Conservation (phyloP, 192 early-diverging fungal genomes). For the Backusella parvicylindrica region DNA sequence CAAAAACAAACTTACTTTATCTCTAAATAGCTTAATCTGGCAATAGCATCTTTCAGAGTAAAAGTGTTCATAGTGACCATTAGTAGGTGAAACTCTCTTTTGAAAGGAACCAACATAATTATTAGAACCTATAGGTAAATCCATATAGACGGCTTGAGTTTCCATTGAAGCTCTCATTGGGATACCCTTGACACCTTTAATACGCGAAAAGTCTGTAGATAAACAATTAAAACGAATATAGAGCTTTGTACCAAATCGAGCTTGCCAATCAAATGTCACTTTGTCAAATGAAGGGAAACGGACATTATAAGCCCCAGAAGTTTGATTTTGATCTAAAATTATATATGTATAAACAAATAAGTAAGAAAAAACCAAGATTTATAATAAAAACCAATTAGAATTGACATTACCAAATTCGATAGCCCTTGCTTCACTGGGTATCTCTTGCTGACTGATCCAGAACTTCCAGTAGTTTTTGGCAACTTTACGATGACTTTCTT, state of each 20-base stretch:
- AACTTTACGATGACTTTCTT: slow-evolving; percentile 57
- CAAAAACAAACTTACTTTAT: slow-evolving; percentile 8
- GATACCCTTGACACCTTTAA: slow-evolving; percentile 80
- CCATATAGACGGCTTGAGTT: slow-evolving; percentile 27
- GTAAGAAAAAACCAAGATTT: background rate
- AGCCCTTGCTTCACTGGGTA: slow-evolving; percentile 54
- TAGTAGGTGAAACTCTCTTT: slow-evolving; percentile 42
- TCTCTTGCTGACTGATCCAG: slow-evolving; percentile 69
- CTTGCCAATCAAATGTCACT: slow-evolving; percentile 69
- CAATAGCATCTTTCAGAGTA: slow-evolving; percentile 7
- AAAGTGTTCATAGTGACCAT: slow-evolving; percentile 27
- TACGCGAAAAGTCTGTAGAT: slow-evolving; percentile 75
- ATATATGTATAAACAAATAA: background rate
- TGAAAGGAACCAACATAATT: background rate
- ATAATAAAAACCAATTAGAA: background rate
- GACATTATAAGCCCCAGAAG: slow-evolving; percentile 45
- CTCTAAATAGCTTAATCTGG: slow-evolving; percentile 17
- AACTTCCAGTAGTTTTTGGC: slow-evolving; percentile 67
- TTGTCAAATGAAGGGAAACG: slow-evolving; percentile 62
- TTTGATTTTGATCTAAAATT: slow-evolving; percentile 22
- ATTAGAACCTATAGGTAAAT: background rate
- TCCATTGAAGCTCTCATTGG: slow-evolving; percentile 55
- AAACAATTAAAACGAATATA: slow-evolving; percentile 73
- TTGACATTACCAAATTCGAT: slow-evolving; percentile 55
- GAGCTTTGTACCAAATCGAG: slow-evolving; percentile 59